A percentile compares a stretch with the other conserved stretches of the same genome.
phyloP scores from a whole-genome alignment of 2,329 filamentous ascomycete genomes.

The Aureobasidium musti region DNA sequence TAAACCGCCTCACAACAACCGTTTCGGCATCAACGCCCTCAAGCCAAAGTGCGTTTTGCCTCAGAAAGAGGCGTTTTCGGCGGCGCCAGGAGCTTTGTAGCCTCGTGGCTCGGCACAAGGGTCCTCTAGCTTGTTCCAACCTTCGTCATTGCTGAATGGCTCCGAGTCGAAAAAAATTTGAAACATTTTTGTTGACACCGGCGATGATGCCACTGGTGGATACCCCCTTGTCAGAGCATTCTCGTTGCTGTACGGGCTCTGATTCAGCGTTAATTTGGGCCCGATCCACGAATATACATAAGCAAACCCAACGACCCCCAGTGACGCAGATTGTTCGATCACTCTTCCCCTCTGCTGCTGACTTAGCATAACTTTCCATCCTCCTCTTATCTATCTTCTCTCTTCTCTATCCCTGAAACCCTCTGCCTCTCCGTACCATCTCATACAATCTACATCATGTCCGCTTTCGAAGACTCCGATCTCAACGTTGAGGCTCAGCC shows the following conservation, averaged over 20 bases:
- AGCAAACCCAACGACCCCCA: constrained; percentile 19
- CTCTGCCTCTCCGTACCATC: not conserved
- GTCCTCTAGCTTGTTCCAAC: constrained; percentile 27
- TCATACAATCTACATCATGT: constrained; percentile 52
- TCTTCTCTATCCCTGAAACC: constrained; percentile 20
- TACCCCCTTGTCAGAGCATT: constrained; percentile 25
- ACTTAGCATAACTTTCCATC: constrained; percentile 20
- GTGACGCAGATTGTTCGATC: constrained; percentile 16
- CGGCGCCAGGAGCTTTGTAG: constrained; percentile 15
- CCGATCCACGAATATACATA: constrained; percentile 28
- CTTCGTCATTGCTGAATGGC: constrained; percentile 28
- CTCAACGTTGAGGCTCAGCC: constrained; percentile 48
- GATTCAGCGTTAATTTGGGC: constrained; percentile 26
- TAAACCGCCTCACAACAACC: constrained; percentile 23
- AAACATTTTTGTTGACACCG: constrained; percentile 29
- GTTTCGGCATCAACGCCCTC: constrained; percentile 24
- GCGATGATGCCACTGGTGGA: constrained; percentile 30
- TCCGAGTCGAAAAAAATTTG: constrained; percentile 24
- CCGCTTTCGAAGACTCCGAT: constrained; percentile 61
- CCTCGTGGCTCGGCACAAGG: constrained; percentile 27
- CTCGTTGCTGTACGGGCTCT: constrained; percentile 23
- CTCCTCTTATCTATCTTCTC: constrained; percentile 20
- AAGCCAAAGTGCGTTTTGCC: constrained; percentile 25
- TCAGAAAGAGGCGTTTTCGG: constrained; percentile 19
- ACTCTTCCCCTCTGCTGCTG: constrained; percentile 18